Conservation (phyloP, 352 stramenopile species). For the Phytophthora citricola region DNA sequence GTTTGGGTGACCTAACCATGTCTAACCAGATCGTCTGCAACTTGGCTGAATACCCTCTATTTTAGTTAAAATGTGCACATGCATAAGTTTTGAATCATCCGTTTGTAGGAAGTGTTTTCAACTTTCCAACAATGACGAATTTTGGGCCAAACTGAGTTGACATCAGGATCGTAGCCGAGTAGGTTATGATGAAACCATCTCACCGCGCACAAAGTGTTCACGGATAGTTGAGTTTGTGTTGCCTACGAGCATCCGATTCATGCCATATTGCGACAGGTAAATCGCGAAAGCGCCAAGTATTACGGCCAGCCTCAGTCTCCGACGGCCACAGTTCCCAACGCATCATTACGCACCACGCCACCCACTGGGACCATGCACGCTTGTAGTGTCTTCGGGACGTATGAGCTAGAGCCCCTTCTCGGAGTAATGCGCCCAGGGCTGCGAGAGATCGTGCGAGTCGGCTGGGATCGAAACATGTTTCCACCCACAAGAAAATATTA, state of each 20-base stretch:
- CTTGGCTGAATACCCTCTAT: too few relatives aligned
- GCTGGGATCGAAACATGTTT: slow-evolving; percentile 12
- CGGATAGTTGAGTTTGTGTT: slow-evolving; percentile 30
- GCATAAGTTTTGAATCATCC: too few relatives aligned
- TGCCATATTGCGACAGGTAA: slow-evolving; percentile 25
- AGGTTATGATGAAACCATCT: slow-evolving; percentile 26
- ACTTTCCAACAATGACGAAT: too few relatives aligned
- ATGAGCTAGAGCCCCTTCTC: slow-evolving; percentile 14
- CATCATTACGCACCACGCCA: slow-evolving; percentile 21
- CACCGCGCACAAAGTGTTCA: slow-evolving; percentile 10
- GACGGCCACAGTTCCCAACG: slow-evolving; percentile 1
- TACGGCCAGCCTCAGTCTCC: not conserved
- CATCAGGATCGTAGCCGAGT: not conserved
- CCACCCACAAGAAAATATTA: slow-evolving; percentile 11
- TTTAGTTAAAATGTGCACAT: too few relatives aligned
- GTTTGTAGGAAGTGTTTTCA: too few relatives aligned
- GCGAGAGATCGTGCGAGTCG: slow-evolving; percentile 5
- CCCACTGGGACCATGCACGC: slow-evolving; percentile 11
- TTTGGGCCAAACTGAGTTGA: not conserved
- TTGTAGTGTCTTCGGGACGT: slow-evolving; percentile 10
- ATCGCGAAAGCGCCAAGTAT: slow-evolving; percentile 21
- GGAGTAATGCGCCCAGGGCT: slow-evolving; percentile 23
- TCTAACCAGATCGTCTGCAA: too few relatives aligned
- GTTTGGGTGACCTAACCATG: too few relatives aligned
- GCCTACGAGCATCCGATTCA: slow-evolving; percentile 12